These are phyloP conservation scores for Fraxinus dipetala DNA, from an alignment of 305 asterid genomes.

Conservation along the genomic window DNA sequence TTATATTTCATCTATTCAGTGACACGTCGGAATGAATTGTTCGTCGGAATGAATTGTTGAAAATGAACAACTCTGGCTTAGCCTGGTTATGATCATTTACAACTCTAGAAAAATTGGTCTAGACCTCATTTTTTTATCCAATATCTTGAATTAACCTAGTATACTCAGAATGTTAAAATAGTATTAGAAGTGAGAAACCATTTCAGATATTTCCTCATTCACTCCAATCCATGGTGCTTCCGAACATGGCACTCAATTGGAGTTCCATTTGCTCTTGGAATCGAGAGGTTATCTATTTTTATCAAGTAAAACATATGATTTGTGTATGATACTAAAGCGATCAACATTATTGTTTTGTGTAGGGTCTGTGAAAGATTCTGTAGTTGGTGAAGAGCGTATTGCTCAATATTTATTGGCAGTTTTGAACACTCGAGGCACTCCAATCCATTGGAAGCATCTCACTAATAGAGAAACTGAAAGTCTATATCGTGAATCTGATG, in stretches of 20 bases:
- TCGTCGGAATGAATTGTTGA: neutral
- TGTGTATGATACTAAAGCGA: neutral
- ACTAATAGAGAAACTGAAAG: conserved; percentile 35
- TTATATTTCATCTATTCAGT: neutral
- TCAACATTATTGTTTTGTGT: conserved; percentile 17
- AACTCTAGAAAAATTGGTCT: neutral
- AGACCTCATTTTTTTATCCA: neutral
- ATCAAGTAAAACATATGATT: neutral
- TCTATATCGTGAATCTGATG: conserved; percentile 27
- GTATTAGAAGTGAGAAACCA: neutral
- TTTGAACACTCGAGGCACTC: conserved; percentile 79
- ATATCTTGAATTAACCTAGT: neutral
- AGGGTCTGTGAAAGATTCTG: conserved; percentile 96
- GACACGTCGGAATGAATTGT: neutral
- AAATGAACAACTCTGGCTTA: neutral
- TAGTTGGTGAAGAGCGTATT: conserved; percentile 92
- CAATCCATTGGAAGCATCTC: conserved; percentile 81
- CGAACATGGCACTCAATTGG: neutral
- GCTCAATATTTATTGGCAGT: conserved; percentile 87
- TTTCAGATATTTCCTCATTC: neutral
- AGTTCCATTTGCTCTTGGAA: neutral
- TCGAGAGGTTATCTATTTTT: neutral
- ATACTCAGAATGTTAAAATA: neutral
- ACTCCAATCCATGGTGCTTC: neutral
- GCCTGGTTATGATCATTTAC: neutral